Base-by-base conservation (phyloP, 352 stramenopile species). In the Pythium guiyangense region DNA sequence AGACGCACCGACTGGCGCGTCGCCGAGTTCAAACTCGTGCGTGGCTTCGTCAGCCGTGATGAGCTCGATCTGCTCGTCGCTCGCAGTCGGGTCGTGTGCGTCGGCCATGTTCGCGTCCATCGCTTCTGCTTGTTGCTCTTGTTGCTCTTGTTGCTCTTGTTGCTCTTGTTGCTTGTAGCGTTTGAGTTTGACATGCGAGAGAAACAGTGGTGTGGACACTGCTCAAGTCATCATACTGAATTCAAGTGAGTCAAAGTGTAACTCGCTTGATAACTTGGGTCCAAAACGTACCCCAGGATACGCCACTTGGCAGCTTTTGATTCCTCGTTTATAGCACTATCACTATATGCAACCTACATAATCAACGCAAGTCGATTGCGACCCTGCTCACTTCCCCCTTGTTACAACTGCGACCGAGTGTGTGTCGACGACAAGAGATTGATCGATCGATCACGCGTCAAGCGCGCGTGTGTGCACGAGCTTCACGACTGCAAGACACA, bases 21-120 rank as follows among this genome's bases (percentile, higher is more conserved):
- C 86, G 43, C 86, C 86, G 22, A 96, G 77, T 0, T 88, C 84
- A 59, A 90, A 94, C 72, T 96, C 86, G 59, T 94, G 66, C 17
- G 75, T 78, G 29, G 70, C 78, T 46, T 96, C 86, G 52, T 96
- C 82, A 26, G 75, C 67, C 50, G 81, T 80, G 72, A 96, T 93
- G 64, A 94, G 70, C 47, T 93, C 86, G 35, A 92, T 87, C 51
- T 92, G 73, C 60, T 73, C 82, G 55, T 90, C 73, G 43, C 84
- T 59, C 31, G 71, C 52, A n/a, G 18, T 39, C 17, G 60, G 58
- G 58, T 77, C 63, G 22, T 73, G 59, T 29, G 68, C 54, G 53
- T 80, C 66, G 34, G 52, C 44, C 50, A 66, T 70, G 54, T 77
- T 63, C 26, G 43, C 53, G 37, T 60, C 57, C 71, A 80, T 80